Base-by-base conservation (phyloP, 306 rosid species). In the Corylus heterophylla region DNA sequence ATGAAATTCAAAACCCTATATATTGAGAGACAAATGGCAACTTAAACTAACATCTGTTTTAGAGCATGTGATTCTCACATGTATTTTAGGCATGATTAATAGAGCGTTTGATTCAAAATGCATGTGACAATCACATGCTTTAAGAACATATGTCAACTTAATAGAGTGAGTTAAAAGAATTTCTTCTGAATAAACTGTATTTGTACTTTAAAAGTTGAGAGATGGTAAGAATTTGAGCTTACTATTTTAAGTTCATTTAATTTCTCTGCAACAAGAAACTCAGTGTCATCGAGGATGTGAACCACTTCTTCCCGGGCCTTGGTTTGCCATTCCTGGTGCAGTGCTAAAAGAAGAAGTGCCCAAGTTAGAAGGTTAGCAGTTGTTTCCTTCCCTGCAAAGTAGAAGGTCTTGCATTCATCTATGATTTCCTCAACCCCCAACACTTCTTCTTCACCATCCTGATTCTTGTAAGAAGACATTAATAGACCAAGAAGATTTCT, bases 321-420 rank as follows among this genome's bases (percentile, higher is more conserved):
- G 59, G 5, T 74, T 85, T 85, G 85, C 91, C 89, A 88, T 14
- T 85, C 84, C 29, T 63, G 85, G 72, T 88, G 85, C 17, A 11
- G 62, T 2, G 85, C 80, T 11, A 85, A 22, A 37, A 78, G 82
- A 37, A 81, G 69, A 55, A 78, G 74, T 0, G 76, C 79, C 86
- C 87, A 83, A 11, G 89, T 76, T 72, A 85, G 20, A 72, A 83
- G 82, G 61, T 74, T 59, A 17, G 84, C 84, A 13, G 71, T 80
- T 45, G 89, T 69, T 73, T 78, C 89, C 74, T 81, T 85, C 51
- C 89, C 89, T 42, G 82, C 80, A 70, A 88, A 58, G 69, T 85
- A 85, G 73, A 85, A 80, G 48, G 85, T 75, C 80, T 80, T 87
- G 56, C 90, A 85, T 39, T 82, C 85, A 63, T 76, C 82, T 18